A percentile compares a stretch with the other conserved stretches of the same genome.
phyloP scores from a whole-genome alignment of 441 rosid genomes.

The Oxalis stricta region DNA sequence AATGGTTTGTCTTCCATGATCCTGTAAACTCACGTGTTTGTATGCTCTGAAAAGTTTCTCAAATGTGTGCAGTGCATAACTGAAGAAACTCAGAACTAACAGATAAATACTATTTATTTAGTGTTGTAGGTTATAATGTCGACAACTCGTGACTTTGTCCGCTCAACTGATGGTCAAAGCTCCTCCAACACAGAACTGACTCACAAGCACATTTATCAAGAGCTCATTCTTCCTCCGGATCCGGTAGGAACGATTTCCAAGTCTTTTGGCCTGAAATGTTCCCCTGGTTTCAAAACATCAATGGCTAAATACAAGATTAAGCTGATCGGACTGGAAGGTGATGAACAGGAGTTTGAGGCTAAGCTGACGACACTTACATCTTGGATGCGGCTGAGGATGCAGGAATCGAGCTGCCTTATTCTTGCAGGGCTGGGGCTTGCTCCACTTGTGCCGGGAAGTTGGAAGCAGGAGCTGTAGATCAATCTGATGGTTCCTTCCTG shows the following conservation, averaged over 20 bases:
- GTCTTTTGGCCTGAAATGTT: conserved; percentile 53
- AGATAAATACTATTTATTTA: conserved; percentile 1
- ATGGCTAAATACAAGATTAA: conserved; percentile 69
- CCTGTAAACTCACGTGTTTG: background rate
- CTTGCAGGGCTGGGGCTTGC: conserved; percentile 88
- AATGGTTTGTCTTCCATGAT: background rate
- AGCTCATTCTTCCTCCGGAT: conserved; percentile 26
- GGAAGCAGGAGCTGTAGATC: conserved; percentile 44
- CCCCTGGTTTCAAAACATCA: conserved; percentile 26
- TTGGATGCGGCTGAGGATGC: conserved; percentile 69
- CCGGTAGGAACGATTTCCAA: conserved; percentile 35
- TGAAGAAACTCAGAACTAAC: background rate
- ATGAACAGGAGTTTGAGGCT: conserved; percentile 48
- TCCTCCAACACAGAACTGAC: conserved; percentile 18
- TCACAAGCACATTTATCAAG: conserved; percentile 20
- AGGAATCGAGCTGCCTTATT: conserved; percentile 71
- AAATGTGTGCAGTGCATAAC: background rate
- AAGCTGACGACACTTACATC: conserved; percentile 45
- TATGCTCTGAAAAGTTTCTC: background rate
- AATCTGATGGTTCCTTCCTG: conserved; percentile 71
- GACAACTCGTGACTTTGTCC: conserved; percentile 34
- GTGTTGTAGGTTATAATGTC: conserved; percentile 22
- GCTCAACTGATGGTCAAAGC: conserved; percentile 25
- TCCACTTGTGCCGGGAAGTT: conserved; percentile 70
- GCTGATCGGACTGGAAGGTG: conserved; percentile 54